Evolutionary conservation across 2,329 filamentous ascomycete species (phyloP).

Genomic region (Fusarium sp.): DNA sequence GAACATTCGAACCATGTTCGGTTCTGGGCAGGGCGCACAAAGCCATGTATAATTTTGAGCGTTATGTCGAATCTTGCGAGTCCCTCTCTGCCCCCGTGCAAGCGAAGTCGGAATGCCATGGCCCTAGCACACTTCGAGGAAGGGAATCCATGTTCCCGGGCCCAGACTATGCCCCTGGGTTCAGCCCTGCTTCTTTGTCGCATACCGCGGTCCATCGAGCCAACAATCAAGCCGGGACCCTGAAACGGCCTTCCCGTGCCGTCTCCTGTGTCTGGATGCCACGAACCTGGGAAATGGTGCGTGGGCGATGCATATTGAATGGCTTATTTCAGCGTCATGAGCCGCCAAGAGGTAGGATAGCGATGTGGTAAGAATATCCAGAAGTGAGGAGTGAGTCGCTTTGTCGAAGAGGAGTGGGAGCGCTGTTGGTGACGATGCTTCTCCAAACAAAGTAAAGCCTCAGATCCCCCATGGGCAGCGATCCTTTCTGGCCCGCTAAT

Average conservation of each 20-base stretch:
- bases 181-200: slow-evolving; percentile 3
- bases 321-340: not conserved
- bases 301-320: not conserved
- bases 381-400: not conserved
- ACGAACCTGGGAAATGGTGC: not conserved
- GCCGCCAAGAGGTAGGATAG: not conserved
- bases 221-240: not conserved
- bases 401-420: no score
- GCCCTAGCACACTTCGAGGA: not conserved
- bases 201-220: not conserved
- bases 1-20: no score
- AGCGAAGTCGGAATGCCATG: not conserved
- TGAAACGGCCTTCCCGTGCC: slow-evolving; percentile 2
- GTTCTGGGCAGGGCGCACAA: not conserved
- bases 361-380: not conserved
- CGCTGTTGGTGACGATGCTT: no score
- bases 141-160: slow-evolving; percentile 11
- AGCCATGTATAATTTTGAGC: not conserved
- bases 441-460: not conserved
- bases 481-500: slow-evolving; percentile 3
- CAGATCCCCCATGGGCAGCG: slow-evolving; percentile 19
- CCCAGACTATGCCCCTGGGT: slow-evolving; percentile 5
- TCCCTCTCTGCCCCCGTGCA: not conserved
- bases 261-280: not conserved
- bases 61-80: no score